These are phyloP conservation scores for Cytidiella melzeri DNA, from an alignment of 768 basidiomycete species.

Conservation along the genomic window DNA sequence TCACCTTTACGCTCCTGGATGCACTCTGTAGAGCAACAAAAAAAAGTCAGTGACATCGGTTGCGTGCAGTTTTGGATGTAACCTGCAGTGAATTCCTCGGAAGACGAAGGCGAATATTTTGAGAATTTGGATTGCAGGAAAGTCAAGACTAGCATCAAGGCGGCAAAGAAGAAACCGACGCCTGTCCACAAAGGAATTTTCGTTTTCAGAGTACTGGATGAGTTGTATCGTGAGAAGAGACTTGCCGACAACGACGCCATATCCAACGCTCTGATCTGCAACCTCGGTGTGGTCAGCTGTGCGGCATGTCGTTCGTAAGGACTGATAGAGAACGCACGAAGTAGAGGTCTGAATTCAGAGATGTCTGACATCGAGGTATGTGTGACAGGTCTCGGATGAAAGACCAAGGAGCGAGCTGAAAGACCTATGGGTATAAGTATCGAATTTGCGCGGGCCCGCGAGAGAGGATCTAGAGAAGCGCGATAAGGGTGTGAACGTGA, in stretches of 20 bases:
- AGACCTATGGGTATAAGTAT: not conserved
- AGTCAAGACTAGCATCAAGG: conserved; percentile 40
- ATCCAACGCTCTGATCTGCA: conserved; percentile 40
- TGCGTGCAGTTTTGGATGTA: no score
- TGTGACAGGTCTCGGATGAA: not conserved
- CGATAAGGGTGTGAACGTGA: not conserved
- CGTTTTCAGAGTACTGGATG: not conserved
- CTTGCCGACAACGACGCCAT: conserved; percentile 44
- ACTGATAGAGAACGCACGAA: conserved; percentile 23
- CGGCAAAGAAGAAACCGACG: conserved; percentile 46
- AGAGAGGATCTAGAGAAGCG: not conserved
- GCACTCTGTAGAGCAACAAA: conserved; percentile 29
- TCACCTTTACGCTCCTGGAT: conserved; percentile 40
- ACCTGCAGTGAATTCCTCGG: conserved; percentile 37
- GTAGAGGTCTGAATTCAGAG: conserved; percentile 36
- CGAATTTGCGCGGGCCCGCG: not conserved
- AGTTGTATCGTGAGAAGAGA: not conserved
- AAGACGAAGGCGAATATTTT: conserved; percentile 37
- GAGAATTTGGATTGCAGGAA: conserved; percentile 41
- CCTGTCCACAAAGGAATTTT: no score
- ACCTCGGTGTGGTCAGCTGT: not conserved
- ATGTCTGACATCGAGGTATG: no score
- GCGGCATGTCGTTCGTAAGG: not conserved
- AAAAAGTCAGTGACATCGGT: no score
- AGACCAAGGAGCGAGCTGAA: not conserved